phyloP scores from a whole-genome alignment of 2,329 filamentous ascomycete genomes.

The Fusarium annulatum region DNA sequence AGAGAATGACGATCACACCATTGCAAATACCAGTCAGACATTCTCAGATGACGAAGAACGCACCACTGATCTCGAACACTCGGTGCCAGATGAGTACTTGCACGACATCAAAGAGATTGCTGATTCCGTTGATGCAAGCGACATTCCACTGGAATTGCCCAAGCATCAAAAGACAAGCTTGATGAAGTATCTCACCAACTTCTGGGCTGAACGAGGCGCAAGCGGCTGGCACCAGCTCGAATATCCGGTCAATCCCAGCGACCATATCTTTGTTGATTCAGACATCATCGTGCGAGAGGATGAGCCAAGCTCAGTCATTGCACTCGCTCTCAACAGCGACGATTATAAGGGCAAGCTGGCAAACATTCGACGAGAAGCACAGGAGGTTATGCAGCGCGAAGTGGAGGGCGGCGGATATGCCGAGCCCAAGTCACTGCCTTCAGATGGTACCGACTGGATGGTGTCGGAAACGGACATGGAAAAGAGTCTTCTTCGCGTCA shows the following conservation, averaged over 20 bases:
- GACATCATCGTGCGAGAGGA: slow-evolving; percentile 98
- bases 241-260: slow-evolving; percentile 86
- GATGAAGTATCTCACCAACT: slow-evolving; percentile 95
- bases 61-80: slow-evolving; percentile 78
- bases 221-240: slow-evolving; percentile 94
- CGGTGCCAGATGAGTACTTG: slow-evolving; percentile 74
- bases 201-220: slow-evolving; percentile 97
- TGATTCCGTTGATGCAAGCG: slow-evolving; percentile 70
- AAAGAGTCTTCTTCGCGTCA: slow-evolving; percentile 83
- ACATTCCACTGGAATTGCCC: slow-evolving; percentile 78
- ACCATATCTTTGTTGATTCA: slow-evolving; percentile 97
- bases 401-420: slow-evolving; percentile 46
- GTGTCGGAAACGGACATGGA: slow-evolving; percentile 80
- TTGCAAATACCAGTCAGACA: slow-evolving; percentile 57
- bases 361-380: slow-evolving; percentile 67
- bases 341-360: slow-evolving; percentile 87
- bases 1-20: slow-evolving; percentile 46
- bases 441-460: slow-evolving; percentile 54
- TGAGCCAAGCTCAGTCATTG: slow-evolving; percentile 95
- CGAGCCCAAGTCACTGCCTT: slow-evolving; percentile 48
- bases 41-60: slow-evolving; percentile 76
- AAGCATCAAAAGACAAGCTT: slow-evolving; percentile 94
- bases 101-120: slow-evolving; percentile 72
- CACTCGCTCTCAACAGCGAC: slow-evolving; percentile 86
- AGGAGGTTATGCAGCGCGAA: slow-evolving; percentile 55